Evolutionary conservation across 306 rosid species (phyloP).

Genomic region (Carpinus viminea): DNA sequence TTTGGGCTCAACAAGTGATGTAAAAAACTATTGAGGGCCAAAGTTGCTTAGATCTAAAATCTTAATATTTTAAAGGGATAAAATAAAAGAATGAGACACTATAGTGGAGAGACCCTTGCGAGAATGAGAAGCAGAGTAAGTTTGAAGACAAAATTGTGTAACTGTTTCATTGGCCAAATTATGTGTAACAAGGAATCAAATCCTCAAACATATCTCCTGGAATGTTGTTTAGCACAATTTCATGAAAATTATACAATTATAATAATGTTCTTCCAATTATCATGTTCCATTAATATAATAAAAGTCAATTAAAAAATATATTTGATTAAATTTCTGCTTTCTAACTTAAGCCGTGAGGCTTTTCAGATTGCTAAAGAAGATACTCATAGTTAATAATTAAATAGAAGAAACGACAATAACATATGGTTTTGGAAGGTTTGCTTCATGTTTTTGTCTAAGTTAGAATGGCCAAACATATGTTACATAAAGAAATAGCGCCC

Average conservation of each 20-base stretch:
- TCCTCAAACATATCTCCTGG: conserved; percentile 31
- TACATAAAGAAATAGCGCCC: no score
- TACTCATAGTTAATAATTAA: background rate
- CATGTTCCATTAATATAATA: background rate
- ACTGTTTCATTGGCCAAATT: conserved; percentile 17
- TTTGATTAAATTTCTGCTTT: background rate
- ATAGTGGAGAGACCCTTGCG: background rate
- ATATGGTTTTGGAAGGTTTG: no score
- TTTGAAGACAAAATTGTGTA: conserved; percentile 12
- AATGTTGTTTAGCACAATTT: conserved; percentile 12
- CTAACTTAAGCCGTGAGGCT: background rate
- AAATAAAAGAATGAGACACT: background rate
- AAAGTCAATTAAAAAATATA: background rate
- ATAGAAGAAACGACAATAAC: no score
- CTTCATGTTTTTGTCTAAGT: no score
- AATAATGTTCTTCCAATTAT: background rate
- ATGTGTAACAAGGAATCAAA: conserved; percentile 31
- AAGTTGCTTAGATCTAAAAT: no score
- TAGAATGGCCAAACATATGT: no score
- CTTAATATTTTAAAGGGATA: background rate
- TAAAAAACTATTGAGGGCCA: no score
- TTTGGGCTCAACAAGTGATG: background rate
- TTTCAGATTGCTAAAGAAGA: background rate
- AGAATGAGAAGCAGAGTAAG: background rate
- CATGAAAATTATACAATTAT: background rate